Evolutionary conservation across 2,329 filamentous ascomycete genomes (phyloP), one percentile per base, ranked within the genome.

Genomic region (Cladophialophora carrionii): DNA sequence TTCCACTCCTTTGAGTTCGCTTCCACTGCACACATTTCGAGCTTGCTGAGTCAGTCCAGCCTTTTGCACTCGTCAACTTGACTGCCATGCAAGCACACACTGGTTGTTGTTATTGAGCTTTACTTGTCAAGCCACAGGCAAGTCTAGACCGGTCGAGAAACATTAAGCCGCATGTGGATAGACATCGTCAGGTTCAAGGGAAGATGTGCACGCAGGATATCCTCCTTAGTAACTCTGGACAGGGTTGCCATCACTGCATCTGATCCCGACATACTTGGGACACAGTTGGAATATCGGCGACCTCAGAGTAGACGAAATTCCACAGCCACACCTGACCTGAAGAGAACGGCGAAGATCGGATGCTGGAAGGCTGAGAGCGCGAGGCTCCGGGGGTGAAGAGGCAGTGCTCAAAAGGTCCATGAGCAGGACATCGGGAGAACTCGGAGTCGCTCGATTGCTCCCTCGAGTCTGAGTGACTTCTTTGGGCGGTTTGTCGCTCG

Each of bases 351-450:
- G 22, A 32, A 61, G n/a, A 57, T 49, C 61, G 61, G 61, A 48
- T n/a, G 14, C 2, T 41, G 57, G 31, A 58, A 61, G 62, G 57
- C 57, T 64, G 62, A 51, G 56, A 17, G 22, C 46, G 20, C 24
- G 24, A 59, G 49, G 48, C 56, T 63, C 49, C 20, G 31, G 10
- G 3, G 49, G 32, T n/a, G 20, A 43, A 34, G 4, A 4, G 55
- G 10, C n/a, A 8, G 24, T 41, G 31, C 54, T 46, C 54, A 20
- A 17, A 17, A 49, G 37, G 22, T 49, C 56, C 29, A n/a, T 20
- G 32, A 48, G 59, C 24, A 48, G n/a, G 24, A 48, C 37, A 9
- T 61, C 62, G 62, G 62, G 29, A 55, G 58, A 63, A 66, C 43
- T 54, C 64, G 64, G 64, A 7, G 14, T 14, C 34, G 43, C 20